Evolutionary conservation across 192 early-diverging fungal genomes (phyloP), one percentile per base, ranked within the genome.

Genomic region (Dissophora ornata): DNA sequence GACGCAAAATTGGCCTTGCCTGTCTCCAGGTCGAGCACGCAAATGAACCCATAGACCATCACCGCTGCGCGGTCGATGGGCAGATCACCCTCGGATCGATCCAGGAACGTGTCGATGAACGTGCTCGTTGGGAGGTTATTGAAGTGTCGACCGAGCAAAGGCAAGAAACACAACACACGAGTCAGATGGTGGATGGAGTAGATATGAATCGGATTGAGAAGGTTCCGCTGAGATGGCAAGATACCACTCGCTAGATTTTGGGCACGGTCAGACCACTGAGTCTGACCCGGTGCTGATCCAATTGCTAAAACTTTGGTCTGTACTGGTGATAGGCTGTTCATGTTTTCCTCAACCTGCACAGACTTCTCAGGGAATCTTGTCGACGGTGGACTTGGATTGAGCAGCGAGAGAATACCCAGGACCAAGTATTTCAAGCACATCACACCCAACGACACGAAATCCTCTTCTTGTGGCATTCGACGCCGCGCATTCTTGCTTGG

Each of bases 11-110:
- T 67, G 3, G 59, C 64, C 25, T 67, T 77, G 52, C 73, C 73
- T n/a, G 73, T 62, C 58, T 77, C 73, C 29, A 67, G 44, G 36
- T 77, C 64, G 26, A 67, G 58, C 26, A 77, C 73, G 24, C 73
- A 77, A 64, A 77, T 77, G 33, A 62, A 77, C 9, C 73, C 64
- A 46, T 77, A 77, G n/a, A 77, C 73, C 53, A 77, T 60, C 58
- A 77, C 73, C 7, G 73, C 65, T 9, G 65, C 73, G 11, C 64
- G 57, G 40, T 77, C 73, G 38, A 77, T 77, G 1, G 73, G 59
- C 2, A 77, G 44, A 22, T 77, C 64, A 1, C 73, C 73, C 15
- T 62, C 62, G 50, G 73, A 77, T 28, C 64, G 63, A 32, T 67
- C 59, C 42, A 77, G 24, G 34, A 77, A 77, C 4, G 46, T 67